Evolutionary conservation across 257 asterid species (phyloP), one percentile per base, ranked within the genome.

Genomic region (Nicotiana tabacum): DNA sequence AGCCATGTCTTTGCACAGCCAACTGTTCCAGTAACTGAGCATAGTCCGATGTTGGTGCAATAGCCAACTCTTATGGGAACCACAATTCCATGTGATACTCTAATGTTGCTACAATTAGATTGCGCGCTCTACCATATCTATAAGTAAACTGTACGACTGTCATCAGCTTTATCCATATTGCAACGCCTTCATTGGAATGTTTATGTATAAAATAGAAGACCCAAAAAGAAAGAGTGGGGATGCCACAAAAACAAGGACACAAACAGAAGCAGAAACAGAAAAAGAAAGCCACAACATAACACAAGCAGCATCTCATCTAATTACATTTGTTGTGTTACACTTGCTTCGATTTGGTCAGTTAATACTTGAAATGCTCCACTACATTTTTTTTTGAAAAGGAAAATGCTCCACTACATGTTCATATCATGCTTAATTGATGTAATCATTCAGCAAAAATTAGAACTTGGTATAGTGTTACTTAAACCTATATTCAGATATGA

Each of bases 121-220:
- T 46, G 37, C 78, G 6, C 1, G 13, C 13, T 72, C 60, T 21
- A 72, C 6, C 79, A 72, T 72, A 46, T 72, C 48, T 72, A 56
- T 24, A 32, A 21, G 37, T 21, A 46, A 46, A 43, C 43, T 72
- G 8, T 72, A 46, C 79, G 37, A 46, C 79, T 6, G 6, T 39
- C 78, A 70, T 18, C 78, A 46, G 79, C 37, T 46, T 21, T 46
- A 72, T 72, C 61, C 74, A 72, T 72, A 72, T 72, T 24, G 24
- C 60, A 72, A 46, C 15, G 8, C 37, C 58, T 10, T 39, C 78
- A 21, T 46, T 12, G 61, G 61, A 72, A 72, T 46, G 78, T 39
- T 7, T 32, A 46, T 51, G 33, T 43, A 72, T 43, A 43, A 39
- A 46, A 69, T 37, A 69, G 57, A 39, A 37, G n/a, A 24, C 61